phyloP scores from a whole-genome alignment of 306 rosid species.

The Mimosa pudica region DNA sequence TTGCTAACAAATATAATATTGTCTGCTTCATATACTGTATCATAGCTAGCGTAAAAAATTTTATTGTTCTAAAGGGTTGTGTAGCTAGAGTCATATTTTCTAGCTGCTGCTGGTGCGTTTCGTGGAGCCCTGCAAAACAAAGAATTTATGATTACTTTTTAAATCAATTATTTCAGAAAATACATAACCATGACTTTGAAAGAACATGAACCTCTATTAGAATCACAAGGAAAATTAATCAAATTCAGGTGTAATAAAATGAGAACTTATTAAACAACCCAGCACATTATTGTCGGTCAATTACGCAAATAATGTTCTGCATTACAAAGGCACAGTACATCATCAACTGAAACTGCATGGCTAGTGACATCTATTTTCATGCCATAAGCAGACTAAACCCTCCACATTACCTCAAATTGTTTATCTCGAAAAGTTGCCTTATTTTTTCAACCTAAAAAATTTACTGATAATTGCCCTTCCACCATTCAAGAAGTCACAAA shows the following conservation, averaged over 20 bases:
- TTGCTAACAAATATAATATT: constrained; percentile 57
- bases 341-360: constrained; percentile 4
- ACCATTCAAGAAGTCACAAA: constrained; percentile 7
- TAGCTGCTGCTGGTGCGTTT: constrained; percentile 62
- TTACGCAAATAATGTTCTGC: constrained; percentile 22
- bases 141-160: constrained; percentile 22
- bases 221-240: constrained; percentile 23
- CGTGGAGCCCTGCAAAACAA: constrained; percentile 56
- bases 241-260: background rate
- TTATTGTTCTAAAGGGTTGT: constrained; percentile 82
- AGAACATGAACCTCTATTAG: constrained; percentile 6
- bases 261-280: background rate
- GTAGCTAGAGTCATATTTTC: constrained; percentile 76
- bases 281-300: constrained; percentile 21
- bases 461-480: background rate
- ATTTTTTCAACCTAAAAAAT: background rate
- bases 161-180: background rate
- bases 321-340: constrained; percentile 7
- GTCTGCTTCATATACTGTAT: constrained; percentile 60
- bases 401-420: background rate
- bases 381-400: constrained; percentile 16
- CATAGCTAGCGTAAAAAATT: constrained; percentile 68
- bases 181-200: background rate
- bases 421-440: constrained; percentile 11
- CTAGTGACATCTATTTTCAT: constrained; percentile 21